Evolutionary conservation across 1,284 basidiomycete genomes (phyloP).

Genomic region (Cryptococcus hybrid): DNA sequence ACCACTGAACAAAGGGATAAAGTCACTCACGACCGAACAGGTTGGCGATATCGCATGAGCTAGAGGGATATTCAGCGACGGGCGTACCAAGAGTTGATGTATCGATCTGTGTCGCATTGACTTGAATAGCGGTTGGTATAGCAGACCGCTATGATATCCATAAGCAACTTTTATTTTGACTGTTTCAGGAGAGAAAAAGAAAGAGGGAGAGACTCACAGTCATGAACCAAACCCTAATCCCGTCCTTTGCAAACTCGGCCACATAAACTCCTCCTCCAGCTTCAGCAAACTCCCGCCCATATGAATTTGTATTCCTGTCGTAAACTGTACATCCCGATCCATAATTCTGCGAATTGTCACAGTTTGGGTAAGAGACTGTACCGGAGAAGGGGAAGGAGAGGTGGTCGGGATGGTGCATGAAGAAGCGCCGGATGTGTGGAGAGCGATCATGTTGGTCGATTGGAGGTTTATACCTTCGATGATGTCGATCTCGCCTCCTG

Average conservation of each 20-base stretch:
- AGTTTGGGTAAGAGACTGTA: slow-evolving; percentile 28
- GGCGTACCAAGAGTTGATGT: slow-evolving; percentile 65
- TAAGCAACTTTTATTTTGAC: neutral
- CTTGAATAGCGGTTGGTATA: slow-evolving; percentile 59
- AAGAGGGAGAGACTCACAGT: slow-evolving; percentile 53
- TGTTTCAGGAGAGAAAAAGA: neutral
- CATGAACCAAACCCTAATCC: slow-evolving; percentile 70
- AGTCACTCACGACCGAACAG: slow-evolving; percentile 57
- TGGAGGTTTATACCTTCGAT: slow-evolving; percentile 46
- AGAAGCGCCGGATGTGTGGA: slow-evolving; percentile 29
- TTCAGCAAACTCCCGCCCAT: slow-evolving; percentile 63
- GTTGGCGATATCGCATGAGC: slow-evolving; percentile 59
- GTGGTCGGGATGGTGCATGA: slow-evolving; percentile 24
- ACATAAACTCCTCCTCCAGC: slow-evolving; percentile 69
- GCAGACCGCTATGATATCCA: slow-evolving; percentile 53
- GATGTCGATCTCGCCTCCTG: slow-evolving; percentile 44
- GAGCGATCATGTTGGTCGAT: slow-evolving; percentile 40
- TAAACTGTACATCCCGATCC: slow-evolving; percentile 65
- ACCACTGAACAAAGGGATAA: neutral
- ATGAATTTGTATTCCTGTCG: slow-evolving; percentile 58
- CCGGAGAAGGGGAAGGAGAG: neutral
- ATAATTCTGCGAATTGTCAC: slow-evolving; percentile 36
- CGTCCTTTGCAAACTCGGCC: slow-evolving; percentile 61
- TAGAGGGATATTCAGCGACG: slow-evolving; percentile 63
- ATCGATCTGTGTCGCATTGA: slow-evolving; percentile 59